A percentile compares a stretch with the other conserved stretches of the same genome.
These are phyloP conservation scores for Phytopythium litorale DNA, from an alignment of 352 stramenopile genomes.

Conservation along the genomic window DNA sequence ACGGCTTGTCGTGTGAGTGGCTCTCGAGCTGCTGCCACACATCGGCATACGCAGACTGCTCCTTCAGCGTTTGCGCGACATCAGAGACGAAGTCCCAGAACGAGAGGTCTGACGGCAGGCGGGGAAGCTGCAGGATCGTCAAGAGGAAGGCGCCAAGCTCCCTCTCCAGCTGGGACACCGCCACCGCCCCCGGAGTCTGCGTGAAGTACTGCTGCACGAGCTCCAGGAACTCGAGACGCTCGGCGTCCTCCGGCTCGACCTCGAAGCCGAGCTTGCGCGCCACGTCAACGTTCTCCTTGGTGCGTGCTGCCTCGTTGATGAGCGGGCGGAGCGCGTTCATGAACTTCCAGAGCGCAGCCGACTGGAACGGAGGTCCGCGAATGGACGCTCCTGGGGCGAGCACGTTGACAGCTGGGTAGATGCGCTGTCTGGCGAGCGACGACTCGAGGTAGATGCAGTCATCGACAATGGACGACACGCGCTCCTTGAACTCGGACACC, in stretches of 20 bases:
- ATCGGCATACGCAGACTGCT: conserved; percentile 33
- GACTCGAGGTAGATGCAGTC: conserved; percentile 56
- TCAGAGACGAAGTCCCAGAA: conserved; percentile 49
- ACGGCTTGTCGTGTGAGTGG: conserved; percentile 42
- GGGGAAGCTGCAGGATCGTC: conserved; percentile 35
- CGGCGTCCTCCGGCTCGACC: conserved; percentile 63
- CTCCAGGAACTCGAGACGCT: conserved; percentile 63
- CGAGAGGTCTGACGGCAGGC: conserved; percentile 36
- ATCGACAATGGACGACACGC: conserved; percentile 67
- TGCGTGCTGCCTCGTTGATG: conserved; percentile 57
- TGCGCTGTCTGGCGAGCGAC: conserved; percentile 35
- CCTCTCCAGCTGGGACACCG: conserved; percentile 28
- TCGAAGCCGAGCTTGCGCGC: conserved; percentile 66
- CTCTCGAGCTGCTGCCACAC: conserved; percentile 47
- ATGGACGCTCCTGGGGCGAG: conserved; percentile 57
- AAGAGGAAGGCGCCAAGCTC: conserved; percentile 60
- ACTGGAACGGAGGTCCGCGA: conserved; percentile 72
- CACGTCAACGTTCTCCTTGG: conserved; percentile 59
- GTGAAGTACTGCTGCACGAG: conserved; percentile 78
- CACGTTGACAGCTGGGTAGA: conserved; percentile 75
- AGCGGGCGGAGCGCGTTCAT: conserved; percentile 52
- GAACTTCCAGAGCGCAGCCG: conserved; percentile 61
- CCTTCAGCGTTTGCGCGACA: conserved; percentile 22
- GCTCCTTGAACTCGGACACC: conserved; percentile 57
- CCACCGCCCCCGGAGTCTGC: conserved; percentile 20